phyloP scores from a whole-genome alignment of 2,329 filamentous ascomycete species.

The Hypoxylon sp. region DNA sequence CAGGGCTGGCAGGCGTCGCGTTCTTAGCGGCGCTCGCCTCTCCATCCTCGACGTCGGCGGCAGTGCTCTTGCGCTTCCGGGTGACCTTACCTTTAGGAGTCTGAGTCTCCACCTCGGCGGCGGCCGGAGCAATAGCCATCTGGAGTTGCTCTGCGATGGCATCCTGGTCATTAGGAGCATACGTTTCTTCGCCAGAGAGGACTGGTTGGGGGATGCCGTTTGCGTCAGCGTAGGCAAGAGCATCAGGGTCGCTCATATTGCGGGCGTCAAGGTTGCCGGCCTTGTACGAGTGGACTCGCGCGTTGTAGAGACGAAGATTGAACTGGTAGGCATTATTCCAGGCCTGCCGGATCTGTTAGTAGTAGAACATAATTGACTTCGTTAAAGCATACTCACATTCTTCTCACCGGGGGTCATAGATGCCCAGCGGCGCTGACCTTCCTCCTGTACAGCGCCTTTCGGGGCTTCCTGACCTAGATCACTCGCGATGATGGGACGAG shows the following conservation, averaged over 20 bases:
- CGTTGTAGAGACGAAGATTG: constrained; percentile 75
- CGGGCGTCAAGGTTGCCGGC: constrained; percentile 68
- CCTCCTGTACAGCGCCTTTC: constrained; percentile 88
- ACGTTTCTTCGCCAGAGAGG: constrained; percentile 59
- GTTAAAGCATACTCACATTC: constrained; percentile 55
- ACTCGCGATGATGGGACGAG: constrained; percentile 82
- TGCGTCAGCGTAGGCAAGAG: constrained; percentile 70
- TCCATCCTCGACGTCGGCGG: constrained; percentile 60
- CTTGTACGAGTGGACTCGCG: constrained; percentile 74
- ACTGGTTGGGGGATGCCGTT: constrained; percentile 67
- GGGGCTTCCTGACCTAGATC: constrained; percentile 81
- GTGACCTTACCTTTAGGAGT: constrained; percentile 67
- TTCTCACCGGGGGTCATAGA: constrained; percentile 82
- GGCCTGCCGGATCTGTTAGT: constrained; percentile 54
- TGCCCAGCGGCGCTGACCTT: constrained; percentile 88
- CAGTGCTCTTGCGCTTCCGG: constrained; percentile 69
- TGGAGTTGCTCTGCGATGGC: constrained; percentile 71
- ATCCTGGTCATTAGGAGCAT: constrained; percentile 63
- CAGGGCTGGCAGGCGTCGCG: constrained; percentile 65
- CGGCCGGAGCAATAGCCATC: constrained; percentile 54
- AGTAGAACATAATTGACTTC: neutral
- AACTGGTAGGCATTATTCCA: constrained; percentile 77
- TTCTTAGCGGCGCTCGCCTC: constrained; percentile 55
- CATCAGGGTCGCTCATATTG: constrained; percentile 72
- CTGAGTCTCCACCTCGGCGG: constrained; percentile 60